These are phyloP conservation scores for Hyaloperonospora brassicae DNA, from an alignment of 352 stramenopile genomes.

Conservation along the genomic window DNA sequence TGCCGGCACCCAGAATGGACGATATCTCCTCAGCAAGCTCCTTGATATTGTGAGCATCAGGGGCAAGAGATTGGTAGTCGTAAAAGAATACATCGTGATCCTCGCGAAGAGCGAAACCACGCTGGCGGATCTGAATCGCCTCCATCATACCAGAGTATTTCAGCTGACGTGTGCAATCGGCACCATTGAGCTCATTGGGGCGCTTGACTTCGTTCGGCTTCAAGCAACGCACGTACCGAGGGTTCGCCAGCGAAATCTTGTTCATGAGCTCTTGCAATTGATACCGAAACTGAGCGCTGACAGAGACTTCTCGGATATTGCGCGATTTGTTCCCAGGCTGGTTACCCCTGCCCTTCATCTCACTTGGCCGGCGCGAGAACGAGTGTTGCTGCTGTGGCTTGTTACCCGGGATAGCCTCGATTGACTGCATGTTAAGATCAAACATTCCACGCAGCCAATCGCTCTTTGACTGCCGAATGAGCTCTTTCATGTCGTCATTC, in stretches of 20 bases:
- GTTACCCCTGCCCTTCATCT: constrained; percentile 33
- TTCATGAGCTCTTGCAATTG: constrained; percentile 84
- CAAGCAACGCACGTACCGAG: constrained; percentile 84
- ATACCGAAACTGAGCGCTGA: constrained; percentile 85
- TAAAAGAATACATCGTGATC: constrained; percentile 90
- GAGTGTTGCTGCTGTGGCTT: constrained; percentile 60
- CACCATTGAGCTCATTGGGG: constrained; percentile 68
- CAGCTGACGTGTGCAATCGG: constrained; percentile 77
- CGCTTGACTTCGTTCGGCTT: constrained; percentile 86
- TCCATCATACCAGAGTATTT: constrained; percentile 91
- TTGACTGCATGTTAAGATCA: constrained; percentile 79
- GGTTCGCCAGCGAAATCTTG: constrained; percentile 84
- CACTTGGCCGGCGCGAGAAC: constrained; percentile 55
- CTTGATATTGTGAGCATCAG: constrained; percentile 76
- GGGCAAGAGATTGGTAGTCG: constrained; percentile 80
- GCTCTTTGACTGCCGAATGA: constrained; percentile 81
- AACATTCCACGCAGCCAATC: constrained; percentile 83
- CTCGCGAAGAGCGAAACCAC: constrained; percentile 79
- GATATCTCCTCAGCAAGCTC: constrained; percentile 82
- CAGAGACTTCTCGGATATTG: constrained; percentile 79
- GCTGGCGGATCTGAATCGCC: constrained; percentile 85
- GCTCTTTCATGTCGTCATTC: constrained; percentile 90
- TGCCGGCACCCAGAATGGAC: constrained; percentile 73
- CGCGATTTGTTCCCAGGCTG: constrained; percentile 58
- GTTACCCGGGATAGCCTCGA: constrained; percentile 70